Evolutionary conservation across 257 asterid genomes (phyloP), one percentile per base, ranked within the genome.

Genomic region (Penstemon eatonii): DNA sequence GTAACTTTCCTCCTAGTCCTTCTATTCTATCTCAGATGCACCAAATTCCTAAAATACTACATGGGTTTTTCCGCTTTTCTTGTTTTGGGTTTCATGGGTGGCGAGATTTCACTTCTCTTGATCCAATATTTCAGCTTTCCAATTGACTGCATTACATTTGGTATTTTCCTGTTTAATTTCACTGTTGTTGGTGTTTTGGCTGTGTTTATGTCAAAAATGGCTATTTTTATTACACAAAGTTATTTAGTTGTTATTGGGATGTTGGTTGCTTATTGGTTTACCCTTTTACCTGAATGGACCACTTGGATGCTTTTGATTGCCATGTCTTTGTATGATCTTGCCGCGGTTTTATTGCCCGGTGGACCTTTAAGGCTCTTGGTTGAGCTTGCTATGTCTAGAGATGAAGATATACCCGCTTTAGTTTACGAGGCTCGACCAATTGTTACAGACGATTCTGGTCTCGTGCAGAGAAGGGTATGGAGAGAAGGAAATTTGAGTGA

Each of bases 251-350:
- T 90, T 60, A 86, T 94, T 79, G 99, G 97, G 66, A 79, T 91
- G 77, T 50, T 94, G 85, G 97, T 89, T 79, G 96, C 97, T 46
- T 90, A 90, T 83, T 90, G 97, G 96, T 93, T 93, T 77, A 88
- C 99, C n/a, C 82, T 88, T 53, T 83, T 91, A 73, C 99, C 99
- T 6, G 96, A 91, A 65, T 94, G 97, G 99, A 94, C 99, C 0
- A 91, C 99, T 41, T 94, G 96, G 97, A 82, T 78, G 79, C 96
- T 94, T 69, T 82, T 94, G 74, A 89, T 94, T 75, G 96, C 99
- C 41, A 85, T 91, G 96, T 80, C 99, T 5, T 77, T 94, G 88
- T 94, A 94, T 81, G 97, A 94, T 79, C 96, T 94, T 56, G 99
- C 95, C 5, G 99, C 99, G 0, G 99, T 93, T 81, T 83, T 93